phyloP scores from a whole-genome alignment of 768 basidiomycete species.

The Clitopilus hobsonii region DNA sequence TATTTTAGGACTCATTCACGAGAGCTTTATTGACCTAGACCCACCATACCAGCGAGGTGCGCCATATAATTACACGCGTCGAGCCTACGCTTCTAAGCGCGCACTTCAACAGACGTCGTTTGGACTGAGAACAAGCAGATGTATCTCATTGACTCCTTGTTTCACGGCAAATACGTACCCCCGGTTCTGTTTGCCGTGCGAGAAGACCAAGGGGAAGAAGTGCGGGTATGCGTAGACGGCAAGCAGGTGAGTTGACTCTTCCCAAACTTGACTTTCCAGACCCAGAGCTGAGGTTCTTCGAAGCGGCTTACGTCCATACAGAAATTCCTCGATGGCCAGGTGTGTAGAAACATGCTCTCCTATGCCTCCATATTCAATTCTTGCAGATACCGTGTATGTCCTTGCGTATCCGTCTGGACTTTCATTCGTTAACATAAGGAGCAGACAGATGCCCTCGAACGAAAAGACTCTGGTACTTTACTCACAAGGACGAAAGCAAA shows the following conservation, averaged over 20 bases:
- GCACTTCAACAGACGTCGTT: constrained; percentile 54
- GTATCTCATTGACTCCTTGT: constrained; percentile 71
- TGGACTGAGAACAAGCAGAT: constrained; percentile 71
- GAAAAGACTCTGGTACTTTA: constrained; percentile 64
- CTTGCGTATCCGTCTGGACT: neutral
- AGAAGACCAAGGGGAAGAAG: constrained; percentile 44
- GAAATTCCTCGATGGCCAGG: constrained; percentile 70
- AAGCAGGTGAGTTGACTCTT: constrained; percentile 76
- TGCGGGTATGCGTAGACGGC: constrained; percentile 71
- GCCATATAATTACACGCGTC: constrained; percentile 5
- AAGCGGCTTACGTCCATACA: constrained; percentile 75
- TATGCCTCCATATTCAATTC: too few species aligned
- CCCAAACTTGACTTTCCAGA: constrained; percentile 8
- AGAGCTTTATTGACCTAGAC: constrained; percentile 64
- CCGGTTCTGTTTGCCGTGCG: constrained; percentile 71
- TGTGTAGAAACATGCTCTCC: constrained; percentile 28
- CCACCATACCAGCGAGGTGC: constrained; percentile 72
- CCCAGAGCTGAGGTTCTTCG: constrained; percentile 5
- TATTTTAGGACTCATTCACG: constrained; percentile 54
- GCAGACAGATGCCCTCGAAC: constrained; percentile 53
- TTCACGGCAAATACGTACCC: constrained; percentile 75
- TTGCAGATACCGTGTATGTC: neutral
- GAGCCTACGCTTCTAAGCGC: neutral
- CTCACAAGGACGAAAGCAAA: constrained; percentile 40
- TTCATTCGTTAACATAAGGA: too few species aligned